These are phyloP conservation scores for Rhizopogon rudus DNA, from an alignment of 768 basidiomycete species.

Conservation along the genomic window DNA sequence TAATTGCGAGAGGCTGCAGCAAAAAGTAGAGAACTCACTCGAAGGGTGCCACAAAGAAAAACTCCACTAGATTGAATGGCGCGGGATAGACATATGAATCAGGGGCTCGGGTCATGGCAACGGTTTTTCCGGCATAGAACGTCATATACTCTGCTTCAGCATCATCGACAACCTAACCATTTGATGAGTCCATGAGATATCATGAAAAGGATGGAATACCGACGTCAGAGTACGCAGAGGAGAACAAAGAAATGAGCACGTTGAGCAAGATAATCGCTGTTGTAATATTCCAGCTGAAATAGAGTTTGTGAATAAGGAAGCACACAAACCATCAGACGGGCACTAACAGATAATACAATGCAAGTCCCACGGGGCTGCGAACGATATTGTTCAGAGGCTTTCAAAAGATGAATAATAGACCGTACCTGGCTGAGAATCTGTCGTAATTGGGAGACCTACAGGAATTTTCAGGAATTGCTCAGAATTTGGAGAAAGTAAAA, in stretches of 20 bases:
- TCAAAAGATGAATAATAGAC: not conserved
- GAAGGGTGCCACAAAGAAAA: slow-evolving; percentile 73
- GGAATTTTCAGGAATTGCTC: not conserved
- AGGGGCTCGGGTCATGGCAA: slow-evolving; percentile 81
- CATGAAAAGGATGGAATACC: slow-evolving; percentile 15
- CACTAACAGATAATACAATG: slow-evolving; percentile 75
- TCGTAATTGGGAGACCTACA: slow-evolving; percentile 61
- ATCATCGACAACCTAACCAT: slow-evolving; percentile 62
- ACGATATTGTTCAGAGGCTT: not conserved
- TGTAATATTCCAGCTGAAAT: slow-evolving; percentile 70
- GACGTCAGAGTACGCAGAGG: slow-evolving; percentile 88
- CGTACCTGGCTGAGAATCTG: slow-evolving; percentile 48
- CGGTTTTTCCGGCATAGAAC: slow-evolving; percentile 85
- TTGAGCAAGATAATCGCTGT: slow-evolving; percentile 86
- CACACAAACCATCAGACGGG: not conserved
- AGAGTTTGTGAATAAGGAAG: slow-evolving; percentile 4
- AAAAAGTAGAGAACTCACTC: slow-evolving; percentile 52
- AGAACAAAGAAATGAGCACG: slow-evolving; percentile 92
- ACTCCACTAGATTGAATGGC: slow-evolving; percentile 88
- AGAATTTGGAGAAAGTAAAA: slow-evolving; percentile 1
- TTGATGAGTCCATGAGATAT: not conserved
- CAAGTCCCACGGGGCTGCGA: slow-evolving; percentile 50
- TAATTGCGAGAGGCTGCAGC: not conserved
- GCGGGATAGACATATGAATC: slow-evolving; percentile 83
- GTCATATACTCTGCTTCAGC: slow-evolving; percentile 89